These are phyloP conservation scores for Sicyos baderoa DNA, from an alignment of 306 rosid genomes.

Conservation along the genomic window DNA sequence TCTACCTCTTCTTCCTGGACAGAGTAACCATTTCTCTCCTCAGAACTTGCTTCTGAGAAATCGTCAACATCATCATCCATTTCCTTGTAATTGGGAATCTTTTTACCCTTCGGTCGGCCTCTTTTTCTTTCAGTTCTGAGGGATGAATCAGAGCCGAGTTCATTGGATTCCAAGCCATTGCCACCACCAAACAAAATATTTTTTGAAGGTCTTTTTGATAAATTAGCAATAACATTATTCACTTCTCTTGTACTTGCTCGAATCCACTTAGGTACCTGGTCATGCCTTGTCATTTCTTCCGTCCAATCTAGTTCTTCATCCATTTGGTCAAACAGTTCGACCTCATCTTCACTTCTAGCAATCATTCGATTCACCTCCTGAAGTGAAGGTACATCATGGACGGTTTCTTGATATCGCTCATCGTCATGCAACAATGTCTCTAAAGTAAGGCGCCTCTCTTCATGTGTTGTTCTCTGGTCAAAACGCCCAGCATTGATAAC, in stretches of 20 bases:
- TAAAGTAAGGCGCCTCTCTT: constrained; percentile 85
- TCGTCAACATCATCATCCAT: constrained; percentile 75
- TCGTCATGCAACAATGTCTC: constrained; percentile 95
- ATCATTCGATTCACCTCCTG: constrained; percentile 98
- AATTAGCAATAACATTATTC: constrained; percentile 56
- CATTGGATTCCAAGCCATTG: constrained; percentile 47
- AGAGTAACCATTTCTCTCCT: constrained; percentile 71
- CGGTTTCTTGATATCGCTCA: constrained; percentile 89
- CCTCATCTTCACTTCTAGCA: constrained; percentile 85
- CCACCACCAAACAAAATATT: constrained; percentile 45
- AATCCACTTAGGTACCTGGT: constrained; percentile 90
- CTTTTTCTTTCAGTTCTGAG: constrained; percentile 65
- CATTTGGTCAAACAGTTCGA: constrained; percentile 87
- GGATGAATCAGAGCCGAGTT: constrained; percentile 61
- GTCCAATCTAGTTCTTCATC: constrained; percentile 92
- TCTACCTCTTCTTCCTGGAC: constrained; percentile 84
- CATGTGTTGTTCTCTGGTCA: constrained; percentile 97
- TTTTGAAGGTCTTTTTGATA: constrained; percentile 74
- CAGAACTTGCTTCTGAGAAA: constrained; percentile 81
- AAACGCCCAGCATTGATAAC: constrained; percentile 98
- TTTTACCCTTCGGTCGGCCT: constrained; percentile 74
- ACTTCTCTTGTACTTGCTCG: constrained; percentile 73
- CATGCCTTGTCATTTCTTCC: constrained; percentile 74
- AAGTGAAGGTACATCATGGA: constrained; percentile 89
- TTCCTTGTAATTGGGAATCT: constrained; percentile 66